These are phyloP conservation scores for Rhizomucor miehei DNA, from an alignment of 371 early-diverging fungal genomes.

Conservation along the genomic window DNA sequence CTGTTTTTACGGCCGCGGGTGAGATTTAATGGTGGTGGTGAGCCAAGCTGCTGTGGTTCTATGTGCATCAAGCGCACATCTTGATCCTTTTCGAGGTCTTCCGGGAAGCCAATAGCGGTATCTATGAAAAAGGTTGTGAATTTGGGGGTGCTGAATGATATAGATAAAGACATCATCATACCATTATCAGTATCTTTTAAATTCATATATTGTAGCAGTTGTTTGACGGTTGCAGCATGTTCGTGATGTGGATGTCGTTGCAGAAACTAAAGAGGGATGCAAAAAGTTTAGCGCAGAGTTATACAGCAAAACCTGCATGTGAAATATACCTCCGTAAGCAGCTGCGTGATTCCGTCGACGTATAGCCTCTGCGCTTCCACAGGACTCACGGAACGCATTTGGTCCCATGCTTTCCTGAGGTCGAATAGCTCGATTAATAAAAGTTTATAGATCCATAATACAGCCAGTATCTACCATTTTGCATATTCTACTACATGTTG, in stretches of 20 bases:
- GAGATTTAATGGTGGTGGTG: neutral
- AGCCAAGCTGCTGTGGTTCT: conserved; percentile 1
- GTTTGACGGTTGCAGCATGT: neutral
- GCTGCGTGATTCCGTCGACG: conserved; percentile 18
- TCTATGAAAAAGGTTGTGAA: neutral
- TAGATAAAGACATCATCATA: too few species aligned
- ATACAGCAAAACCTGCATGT: neutral
- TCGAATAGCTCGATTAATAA: too few species aligned
- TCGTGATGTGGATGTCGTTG: conserved; percentile 12
- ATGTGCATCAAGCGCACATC: neutral
- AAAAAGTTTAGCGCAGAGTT: too few species aligned
- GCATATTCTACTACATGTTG: conserved; percentile 19
- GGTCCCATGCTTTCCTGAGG: conserved; percentile 34
- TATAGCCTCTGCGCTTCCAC: conserved; percentile 26
- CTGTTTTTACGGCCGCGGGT: conserved; percentile 2
- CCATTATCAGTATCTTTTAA: too few species aligned
- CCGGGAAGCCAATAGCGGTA: neutral
- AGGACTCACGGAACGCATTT: conserved; percentile 21
- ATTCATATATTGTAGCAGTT: too few species aligned
- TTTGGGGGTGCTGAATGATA: too few species aligned
- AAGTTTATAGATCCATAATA: neutral
- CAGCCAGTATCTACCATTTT: too few species aligned
- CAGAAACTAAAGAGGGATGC: conserved; percentile 8
- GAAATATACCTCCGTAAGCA: conserved; percentile 17
- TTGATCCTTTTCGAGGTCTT: conserved; percentile 3